Percentiles rank a stretch among this genome's conserved stretches.
phyloP scores from a whole-genome alignment of 805 yeast genomes.

The Barnettozyma wickerhamii region DNA sequence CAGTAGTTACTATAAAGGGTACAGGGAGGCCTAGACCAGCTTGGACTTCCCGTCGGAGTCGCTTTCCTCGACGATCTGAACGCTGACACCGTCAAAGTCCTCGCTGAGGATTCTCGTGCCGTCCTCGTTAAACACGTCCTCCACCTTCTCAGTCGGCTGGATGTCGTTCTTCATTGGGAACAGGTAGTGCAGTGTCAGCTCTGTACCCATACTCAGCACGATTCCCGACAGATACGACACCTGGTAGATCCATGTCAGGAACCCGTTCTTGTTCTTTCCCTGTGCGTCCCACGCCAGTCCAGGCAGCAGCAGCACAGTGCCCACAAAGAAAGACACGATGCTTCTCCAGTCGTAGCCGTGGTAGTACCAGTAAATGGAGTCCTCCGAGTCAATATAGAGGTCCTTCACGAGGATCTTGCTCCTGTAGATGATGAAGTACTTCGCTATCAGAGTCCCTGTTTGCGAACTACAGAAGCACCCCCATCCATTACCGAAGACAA shows the following conservation, averaged over 20 bases:
- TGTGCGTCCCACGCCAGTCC: conserved; percentile 19
- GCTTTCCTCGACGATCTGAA: no score
- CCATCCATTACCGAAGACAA: conserved; percentile 23
- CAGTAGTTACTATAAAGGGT: no score
- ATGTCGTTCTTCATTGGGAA: conserved; percentile 17
- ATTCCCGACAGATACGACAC: conserved; percentile 21
- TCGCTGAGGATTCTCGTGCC: conserved; percentile 12
- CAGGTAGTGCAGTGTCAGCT: conserved; percentile 7
- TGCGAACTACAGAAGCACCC: conserved; percentile 22
- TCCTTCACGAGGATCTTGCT: conserved; percentile 19
- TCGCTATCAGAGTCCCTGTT: conserved; percentile 17
- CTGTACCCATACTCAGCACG: conserved; percentile 5
- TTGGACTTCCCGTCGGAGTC: no score
- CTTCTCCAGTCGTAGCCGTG: conserved; percentile 27
- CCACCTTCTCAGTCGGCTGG: conserved; percentile 13
- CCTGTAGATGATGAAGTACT: conserved; percentile 17
- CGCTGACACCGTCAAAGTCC: no score
- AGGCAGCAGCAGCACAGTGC: conserved; percentile 23
- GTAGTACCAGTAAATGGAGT: conserved; percentile 20
- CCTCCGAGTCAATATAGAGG: conserved; percentile 10
- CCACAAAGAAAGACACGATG: conserved; percentile 18
- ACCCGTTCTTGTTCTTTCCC: conserved; percentile 7
- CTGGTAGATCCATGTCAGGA: conserved; percentile 18
- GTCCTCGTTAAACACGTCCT: conserved; percentile 18
- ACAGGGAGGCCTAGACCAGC: no score